Percentiles rank a stretch among this genome's conserved stretches.
Evolutionary conservation across 225 moss, liverwort and hornwort genomes (phyloP).

Genomic region (Physcomitrellopsis africana): DNA sequence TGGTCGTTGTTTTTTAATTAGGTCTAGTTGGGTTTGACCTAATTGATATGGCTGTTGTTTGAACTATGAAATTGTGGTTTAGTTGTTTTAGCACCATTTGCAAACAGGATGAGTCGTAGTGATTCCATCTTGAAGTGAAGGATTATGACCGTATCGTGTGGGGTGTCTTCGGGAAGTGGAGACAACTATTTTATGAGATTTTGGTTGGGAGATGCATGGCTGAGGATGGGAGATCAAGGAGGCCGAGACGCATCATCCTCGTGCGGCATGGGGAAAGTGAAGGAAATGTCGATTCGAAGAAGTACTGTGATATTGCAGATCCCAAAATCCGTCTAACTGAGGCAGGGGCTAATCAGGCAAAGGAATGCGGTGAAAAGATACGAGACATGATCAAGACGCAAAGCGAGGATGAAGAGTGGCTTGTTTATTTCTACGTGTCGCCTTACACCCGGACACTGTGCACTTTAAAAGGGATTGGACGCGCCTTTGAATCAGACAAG

Average conservation of each 20-base stretch:
- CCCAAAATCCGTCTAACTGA: conserved; percentile 58
- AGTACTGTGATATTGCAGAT: conserved; percentile 59
- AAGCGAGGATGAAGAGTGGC: conserved; percentile 45
- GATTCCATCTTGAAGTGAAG: too few relatives aligned
- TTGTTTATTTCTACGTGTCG: conserved; percentile 67
- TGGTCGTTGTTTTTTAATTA: too few relatives aligned
- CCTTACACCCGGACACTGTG: conserved; percentile 60
- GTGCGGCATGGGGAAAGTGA: conserved; percentile 71
- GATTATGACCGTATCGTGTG: background rate
- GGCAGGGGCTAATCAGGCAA: conserved; percentile 46
- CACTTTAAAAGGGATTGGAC: conserved; percentile 61
- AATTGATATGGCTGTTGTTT: too few relatives aligned
- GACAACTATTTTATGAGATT: conserved; percentile 1
- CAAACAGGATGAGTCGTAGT: too few relatives aligned
- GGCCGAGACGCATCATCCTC: conserved; percentile 65
- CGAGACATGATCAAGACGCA: conserved; percentile 44
- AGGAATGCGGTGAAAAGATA: conserved; percentile 51
- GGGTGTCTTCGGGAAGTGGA: conserved; percentile 1
- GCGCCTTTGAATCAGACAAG: conserved; percentile 47
- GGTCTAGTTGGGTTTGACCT: too few relatives aligned
- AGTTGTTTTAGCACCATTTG: too few relatives aligned
- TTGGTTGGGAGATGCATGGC: conserved; percentile 56
- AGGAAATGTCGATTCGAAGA: conserved; percentile 64
- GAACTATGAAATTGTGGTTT: too few relatives aligned
- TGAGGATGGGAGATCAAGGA: conserved; percentile 49